Evolutionary conservation across 2,329 filamentous ascomycete genomes (phyloP).

Genomic region (Apiospora koreana): DNA sequence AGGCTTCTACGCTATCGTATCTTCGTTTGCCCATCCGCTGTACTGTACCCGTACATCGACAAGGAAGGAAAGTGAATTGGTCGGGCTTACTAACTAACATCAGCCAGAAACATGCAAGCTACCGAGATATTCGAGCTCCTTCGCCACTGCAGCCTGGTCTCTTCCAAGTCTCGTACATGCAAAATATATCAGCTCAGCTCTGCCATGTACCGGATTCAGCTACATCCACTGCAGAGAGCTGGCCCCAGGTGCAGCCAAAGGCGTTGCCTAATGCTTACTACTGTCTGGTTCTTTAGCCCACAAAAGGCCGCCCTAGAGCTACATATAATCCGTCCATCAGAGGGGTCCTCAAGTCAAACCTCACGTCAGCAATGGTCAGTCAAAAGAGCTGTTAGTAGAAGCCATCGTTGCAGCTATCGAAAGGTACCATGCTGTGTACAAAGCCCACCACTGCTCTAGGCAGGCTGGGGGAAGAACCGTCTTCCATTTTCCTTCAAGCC

Average conservation of each 20-base stretch:
- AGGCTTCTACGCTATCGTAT: neutral
- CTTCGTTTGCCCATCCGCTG: no score
- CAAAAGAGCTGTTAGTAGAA: neutral
- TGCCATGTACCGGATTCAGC: neutral
- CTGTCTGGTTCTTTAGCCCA: neutral
- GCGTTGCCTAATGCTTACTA: neutral
- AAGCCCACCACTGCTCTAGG: neutral
- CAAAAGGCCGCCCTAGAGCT: neutral
- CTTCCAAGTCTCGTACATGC: neutral
- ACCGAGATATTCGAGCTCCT: neutral
- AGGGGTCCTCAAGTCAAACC: constrained; percentile 3
- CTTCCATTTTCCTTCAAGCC: neutral
- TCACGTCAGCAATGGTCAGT: neutral
- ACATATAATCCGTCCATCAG: neutral
- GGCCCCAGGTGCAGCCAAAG: neutral
- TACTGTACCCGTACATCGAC: neutral
- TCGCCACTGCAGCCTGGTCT: neutral
- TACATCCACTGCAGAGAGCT: neutral
- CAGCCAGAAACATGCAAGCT: neutral
- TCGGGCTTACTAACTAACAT: neutral
- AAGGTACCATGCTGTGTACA: neutral
- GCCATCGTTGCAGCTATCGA: constrained; percentile 2
- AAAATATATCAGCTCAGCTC: neutral
- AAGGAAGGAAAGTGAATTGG: neutral
- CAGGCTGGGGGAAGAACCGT: neutral